Base-by-base conservation (phyloP, 2,329 filamentous ascomycete genomes). In the Trichoderma brevicompactum region DNA sequence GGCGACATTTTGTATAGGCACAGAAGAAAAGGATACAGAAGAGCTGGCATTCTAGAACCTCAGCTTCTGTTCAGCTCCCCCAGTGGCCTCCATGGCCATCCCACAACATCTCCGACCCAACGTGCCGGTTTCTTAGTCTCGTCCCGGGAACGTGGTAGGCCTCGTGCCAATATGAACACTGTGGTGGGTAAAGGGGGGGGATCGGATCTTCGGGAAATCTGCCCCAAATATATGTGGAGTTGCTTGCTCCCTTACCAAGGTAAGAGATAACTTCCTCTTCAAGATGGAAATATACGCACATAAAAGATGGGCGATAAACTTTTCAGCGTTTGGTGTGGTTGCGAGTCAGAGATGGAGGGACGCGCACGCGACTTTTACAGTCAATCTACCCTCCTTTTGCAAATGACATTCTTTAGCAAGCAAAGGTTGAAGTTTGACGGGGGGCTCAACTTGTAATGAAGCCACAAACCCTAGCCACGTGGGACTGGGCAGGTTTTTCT, bases 151-250 rank as follows among this genome's bases (percentile, higher is more conserved):
- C 15, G 23, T 53, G 48, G 58, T 49, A 61, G 19, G 7, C 19
- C 36, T 50, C 23, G 23, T 60, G n/a, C 36, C 36, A 19, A 34
- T 28, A 38, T 7, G 7, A 40, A 23, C 15, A 2, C n/a, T 34
- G 34, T 55, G 41, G 40, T 28, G 17, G 50, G 40, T 4, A 40
- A n/a, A n/a, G n/a, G 23, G 23, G 23, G 7, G 32, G n/a, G 28
- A 54, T 43, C 48, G 48, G 58, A 62, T 62, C 58, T 41, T 44
- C 58, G 58, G 46, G 23, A 44, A 62, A 52, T 48, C 44, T 40
- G 17, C 23, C n/a, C n/a, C 12, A 17, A 44, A 38, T 28, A 12
- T 49, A 8, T 17, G 7, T 10, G n/a, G 23, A 32, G 7, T 23
- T n/a, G 15, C 10, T 60, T 15, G 23, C 17, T 41, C 34, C 17